Evolutionary conservation across 768 basidiomycete genomes (phyloP).

Genomic region (Tephrocybe sp.): DNA sequence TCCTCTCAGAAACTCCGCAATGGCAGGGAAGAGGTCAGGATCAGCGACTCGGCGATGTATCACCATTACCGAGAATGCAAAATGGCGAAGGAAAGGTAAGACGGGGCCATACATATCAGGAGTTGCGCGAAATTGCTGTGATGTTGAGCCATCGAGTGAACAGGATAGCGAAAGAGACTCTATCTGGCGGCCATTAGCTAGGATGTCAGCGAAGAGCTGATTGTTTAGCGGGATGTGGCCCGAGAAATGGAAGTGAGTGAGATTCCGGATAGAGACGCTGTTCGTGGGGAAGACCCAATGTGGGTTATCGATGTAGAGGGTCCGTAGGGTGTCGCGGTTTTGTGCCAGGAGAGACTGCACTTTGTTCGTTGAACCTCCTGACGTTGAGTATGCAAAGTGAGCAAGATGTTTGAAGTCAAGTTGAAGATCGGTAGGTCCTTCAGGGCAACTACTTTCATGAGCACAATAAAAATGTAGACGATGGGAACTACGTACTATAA

Average conservation of each 20-base stretch:
- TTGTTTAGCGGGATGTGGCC: constrained; percentile 51
- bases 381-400: constrained; percentile 55
- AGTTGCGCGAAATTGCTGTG: constrained; percentile 45
- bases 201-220: constrained; percentile 55
- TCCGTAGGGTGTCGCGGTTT: constrained; percentile 50
- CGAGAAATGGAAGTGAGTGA: constrained; percentile 60
- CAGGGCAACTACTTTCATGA: constrained; percentile 32
- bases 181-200: constrained; percentile 59
- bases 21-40: constrained; percentile 64
- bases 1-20: constrained; percentile 63
- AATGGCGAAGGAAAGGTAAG: constrained; percentile 65
- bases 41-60: constrained; percentile 45
- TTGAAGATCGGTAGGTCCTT: constrained; percentile 41
- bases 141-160: constrained; percentile 48
- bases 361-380: constrained; percentile 34
- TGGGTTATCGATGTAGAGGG: constrained; percentile 50
- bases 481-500: constrained; percentile 39
- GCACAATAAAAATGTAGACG: not conserved
- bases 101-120: constrained; percentile 21
- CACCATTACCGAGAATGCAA: constrained; percentile 49
- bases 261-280: constrained; percentile 55
- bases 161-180: constrained; percentile 58
- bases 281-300: constrained; percentile 57
- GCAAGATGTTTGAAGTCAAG: constrained; percentile 53
- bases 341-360: constrained; percentile 49